Evolutionary conservation across 2,329 filamentous ascomycete genomes (phyloP).

Genomic region (Alternaria solani): DNA sequence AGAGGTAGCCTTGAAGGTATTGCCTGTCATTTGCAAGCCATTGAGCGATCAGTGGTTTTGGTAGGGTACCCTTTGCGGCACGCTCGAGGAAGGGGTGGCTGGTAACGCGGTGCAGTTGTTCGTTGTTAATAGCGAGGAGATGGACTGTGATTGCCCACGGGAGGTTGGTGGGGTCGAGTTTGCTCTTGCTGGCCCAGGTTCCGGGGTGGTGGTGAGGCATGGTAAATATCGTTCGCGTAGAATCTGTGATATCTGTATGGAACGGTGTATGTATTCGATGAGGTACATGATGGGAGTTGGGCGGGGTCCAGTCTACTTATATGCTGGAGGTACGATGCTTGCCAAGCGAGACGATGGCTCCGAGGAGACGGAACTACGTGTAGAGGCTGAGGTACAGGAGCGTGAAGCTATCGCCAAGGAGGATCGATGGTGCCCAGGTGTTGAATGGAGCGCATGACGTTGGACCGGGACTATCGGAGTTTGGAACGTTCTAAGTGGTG

Average conservation of each 20-base stretch:
- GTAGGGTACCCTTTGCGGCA: conserved; percentile 42
- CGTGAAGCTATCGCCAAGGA: conserved; percentile 17
- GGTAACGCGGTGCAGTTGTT: conserved; percentile 42
- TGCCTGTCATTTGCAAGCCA: conserved; percentile 48
- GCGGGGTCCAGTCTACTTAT: conserved; percentile 12
- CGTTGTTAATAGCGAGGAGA: conserved; percentile 36
- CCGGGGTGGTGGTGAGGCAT: conserved; percentile 31
- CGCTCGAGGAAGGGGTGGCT: conserved; percentile 40
- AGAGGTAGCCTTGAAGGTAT: conserved; percentile 46
- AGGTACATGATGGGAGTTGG: conserved; percentile 16
- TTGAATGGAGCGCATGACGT: conserved; percentile 28
- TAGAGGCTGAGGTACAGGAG: conserved; percentile 18
- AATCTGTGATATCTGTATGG: conserved; percentile 23
- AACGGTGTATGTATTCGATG: conserved; percentile 27
- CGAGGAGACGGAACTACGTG: conserved; percentile 15
- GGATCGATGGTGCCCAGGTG: conserved; percentile 4
- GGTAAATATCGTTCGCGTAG: conserved; percentile 19
- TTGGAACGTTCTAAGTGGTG: conserved; percentile 6
- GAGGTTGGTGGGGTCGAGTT: conserved; percentile 28
- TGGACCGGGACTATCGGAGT: not conserved
- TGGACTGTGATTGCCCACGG: conserved; percentile 43
- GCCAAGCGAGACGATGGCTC: conserved; percentile 17
- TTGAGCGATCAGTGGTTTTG: conserved; percentile 40
- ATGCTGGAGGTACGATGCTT: not conserved
- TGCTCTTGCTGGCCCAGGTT: conserved; percentile 21